Conservation (phyloP, 139 green algal genomes). For the Pleodorina starrii region DNA sequence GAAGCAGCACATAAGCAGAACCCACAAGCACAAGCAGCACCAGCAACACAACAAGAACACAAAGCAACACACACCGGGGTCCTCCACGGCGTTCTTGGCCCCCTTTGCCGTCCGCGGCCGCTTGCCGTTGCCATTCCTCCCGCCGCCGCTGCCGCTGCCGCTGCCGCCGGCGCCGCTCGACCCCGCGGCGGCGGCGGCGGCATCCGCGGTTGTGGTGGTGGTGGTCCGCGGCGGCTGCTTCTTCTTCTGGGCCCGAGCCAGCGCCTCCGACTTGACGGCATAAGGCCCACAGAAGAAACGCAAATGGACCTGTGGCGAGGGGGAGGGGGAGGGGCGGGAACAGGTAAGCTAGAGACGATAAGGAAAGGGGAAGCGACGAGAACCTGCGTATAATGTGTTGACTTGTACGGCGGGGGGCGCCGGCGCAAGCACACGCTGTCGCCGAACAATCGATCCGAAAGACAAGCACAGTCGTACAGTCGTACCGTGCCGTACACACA, state of each 20-base stretch:
- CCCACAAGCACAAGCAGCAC: no score
- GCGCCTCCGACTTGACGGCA: constrained; percentile 84
- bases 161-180: neutral
- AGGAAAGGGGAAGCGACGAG: no score
- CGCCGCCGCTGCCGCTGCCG: neutral
- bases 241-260: constrained; percentile 91
- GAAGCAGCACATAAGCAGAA: no score
- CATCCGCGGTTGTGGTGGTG: no score
- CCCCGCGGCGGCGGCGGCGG: neutral
- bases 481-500: neutral
- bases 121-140: constrained; percentile 29
- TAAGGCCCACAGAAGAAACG: constrained; percentile 95
- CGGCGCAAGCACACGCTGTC: no score
- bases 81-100: neutral
- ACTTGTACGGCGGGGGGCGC: no score
- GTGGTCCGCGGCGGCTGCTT: no score
- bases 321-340: neutral
- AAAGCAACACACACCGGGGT: no score
- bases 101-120: neutral
- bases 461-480: neutral
- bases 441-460: neutral
- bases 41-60: no score
- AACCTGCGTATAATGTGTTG: no score
- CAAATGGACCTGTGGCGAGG: constrained; percentile 59
- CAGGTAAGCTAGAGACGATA: neutral